These are phyloP conservation scores for Helianthus annuus DNA, from an alignment of 129 eudicot genomes.

Conservation along the genomic window HanXRQr2.0-SUNRISE NC_035446.2:110718851-110719350, in stretches of 20 bases:
- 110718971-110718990: background rate
- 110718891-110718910: too few relatives aligned
- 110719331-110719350: too few relatives aligned
- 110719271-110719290: too few relatives aligned
- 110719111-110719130: conserved; percentile 38
- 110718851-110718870: too few relatives aligned
- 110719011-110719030: background rate
- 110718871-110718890: too few relatives aligned
- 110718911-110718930: conserved; percentile 32
- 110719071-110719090: conserved; percentile 19
- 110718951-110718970: conserved; percentile 9
- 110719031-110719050: conserved; percentile 18
- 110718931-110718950: conserved; percentile 22
- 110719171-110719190: background rate
- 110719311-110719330: too few relatives aligned
- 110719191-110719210: background rate
- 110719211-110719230: background rate
- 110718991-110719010: conserved; percentile 16
- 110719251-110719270: too few relatives aligned
- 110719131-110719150: conserved; percentile 68
- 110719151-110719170: conserved; percentile 47
- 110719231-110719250: background rate
- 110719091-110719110: conserved; percentile 26
- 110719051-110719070: conserved; percentile 21
- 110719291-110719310: too few relatives aligned